phyloP scores from a whole-genome alignment of 805 yeast species.

The Suhomyces tanzawaensis region DNA sequence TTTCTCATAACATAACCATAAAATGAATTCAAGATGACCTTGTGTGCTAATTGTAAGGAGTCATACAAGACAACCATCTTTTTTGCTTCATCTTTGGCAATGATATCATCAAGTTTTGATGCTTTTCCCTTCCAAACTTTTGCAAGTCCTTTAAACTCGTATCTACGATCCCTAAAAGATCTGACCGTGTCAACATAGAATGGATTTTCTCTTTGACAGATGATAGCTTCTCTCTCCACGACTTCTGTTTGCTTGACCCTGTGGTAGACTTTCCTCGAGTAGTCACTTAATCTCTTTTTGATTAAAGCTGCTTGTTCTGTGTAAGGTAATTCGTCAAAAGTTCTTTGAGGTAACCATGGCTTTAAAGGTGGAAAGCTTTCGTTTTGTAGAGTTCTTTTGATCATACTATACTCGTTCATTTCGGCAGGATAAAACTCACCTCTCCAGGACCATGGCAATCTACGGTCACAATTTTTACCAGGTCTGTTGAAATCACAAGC shows the following conservation, averaged over 20 bases:
- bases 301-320: conserved; percentile 73
- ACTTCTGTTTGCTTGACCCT: conserved; percentile 78
- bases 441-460: conserved; percentile 97
- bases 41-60: conserved; percentile 93
- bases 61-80: conserved; percentile 94
- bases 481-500: conserved; percentile 96
- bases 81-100: conserved; percentile 80
- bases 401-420: conserved; percentile 87
- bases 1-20: conserved; percentile 99
- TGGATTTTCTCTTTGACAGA: conserved; percentile 97
- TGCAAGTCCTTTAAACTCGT: conserved; percentile 90
- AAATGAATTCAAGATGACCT: conserved; percentile 92
- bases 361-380: conserved; percentile 70
- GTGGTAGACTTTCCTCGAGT: conserved; percentile 82
- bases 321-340: conserved; percentile 74
- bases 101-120: conserved; percentile 54
- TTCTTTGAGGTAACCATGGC: conserved; percentile 54
- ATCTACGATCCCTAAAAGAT: conserved; percentile 91
- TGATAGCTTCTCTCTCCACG: conserved; percentile 85
- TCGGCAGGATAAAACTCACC: conserved; percentile 93
- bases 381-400: conserved; percentile 74
- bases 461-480: conserved; percentile 88
- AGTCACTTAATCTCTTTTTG: conserved; percentile 77
- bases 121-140: conserved; percentile 91
- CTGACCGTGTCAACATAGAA: conserved; percentile 94